A percentile compares a stretch with the other conserved stretches of the same genome.
phyloP scores from a whole-genome alignment of 352 stramenopile species.

The Phytophthora colocasiae region DNA sequence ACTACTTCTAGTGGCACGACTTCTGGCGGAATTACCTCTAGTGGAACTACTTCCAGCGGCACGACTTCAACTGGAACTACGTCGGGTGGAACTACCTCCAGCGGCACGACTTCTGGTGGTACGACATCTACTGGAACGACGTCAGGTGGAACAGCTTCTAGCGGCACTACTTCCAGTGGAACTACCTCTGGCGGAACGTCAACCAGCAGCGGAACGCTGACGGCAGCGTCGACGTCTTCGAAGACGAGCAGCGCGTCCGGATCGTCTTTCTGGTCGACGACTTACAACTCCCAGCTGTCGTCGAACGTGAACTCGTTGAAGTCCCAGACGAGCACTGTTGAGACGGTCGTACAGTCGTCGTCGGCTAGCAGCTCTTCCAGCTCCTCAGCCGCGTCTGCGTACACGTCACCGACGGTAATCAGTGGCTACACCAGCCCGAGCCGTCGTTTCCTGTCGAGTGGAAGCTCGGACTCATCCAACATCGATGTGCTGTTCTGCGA shows the following conservation, averaged over 20 bases:
- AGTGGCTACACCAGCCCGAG: constrained; percentile 43
- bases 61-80: constrained; percentile 9
- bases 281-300: constrained; percentile 61
- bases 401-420: constrained; percentile 63
- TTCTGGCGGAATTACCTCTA: constrained; percentile 6
- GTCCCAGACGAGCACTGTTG: constrained; percentile 57
- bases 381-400: constrained; percentile 29
- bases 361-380: constrained; percentile 33
- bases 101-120: constrained; percentile 5
- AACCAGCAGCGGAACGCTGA: constrained; percentile 15
- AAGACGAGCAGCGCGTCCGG: constrained; percentile 42
- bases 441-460: constrained; percentile 47
- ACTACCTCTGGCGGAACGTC: constrained; percentile 19
- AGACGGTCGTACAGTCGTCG: constrained; percentile 69
- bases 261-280: constrained; percentile 50
- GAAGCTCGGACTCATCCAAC: constrained; percentile 37
- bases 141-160: constrained; percentile 7
- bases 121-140: constrained; percentile 15
- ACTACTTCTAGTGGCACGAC: constrained; percentile 11
- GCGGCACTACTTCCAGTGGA: constrained; percentile 16
- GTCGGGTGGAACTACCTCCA: constrained; percentile 4
- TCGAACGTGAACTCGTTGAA: constrained; percentile 54
- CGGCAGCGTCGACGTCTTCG: constrained; percentile 26
- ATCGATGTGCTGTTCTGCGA: constrained; percentile 78
- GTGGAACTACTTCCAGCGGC: constrained; percentile 10